Evolutionary conservation across 2,329 filamentous ascomycete genomes (phyloP), one percentile per base, ranked within the genome.

Genomic region (Podosphaera leucotricha): DNA sequence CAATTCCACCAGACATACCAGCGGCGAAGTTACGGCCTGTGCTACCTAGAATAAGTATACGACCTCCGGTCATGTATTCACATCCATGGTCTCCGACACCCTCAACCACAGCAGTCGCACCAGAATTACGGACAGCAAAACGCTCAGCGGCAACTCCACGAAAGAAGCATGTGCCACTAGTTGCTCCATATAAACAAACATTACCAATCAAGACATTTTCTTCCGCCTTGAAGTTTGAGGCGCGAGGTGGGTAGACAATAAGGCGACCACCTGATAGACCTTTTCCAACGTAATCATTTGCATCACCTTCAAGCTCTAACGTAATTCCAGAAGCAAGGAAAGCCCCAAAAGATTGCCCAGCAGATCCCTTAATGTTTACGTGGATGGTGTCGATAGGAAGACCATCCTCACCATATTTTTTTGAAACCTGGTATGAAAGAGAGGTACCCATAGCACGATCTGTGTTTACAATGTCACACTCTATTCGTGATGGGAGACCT

Each of bases 11-110:
- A 57, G 86, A 94, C 87, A 95, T 95, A 69, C 87, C 87, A 48
- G 87, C 87, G 54, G 86, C 87, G 58, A 95, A 95, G 69, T 95
- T 95, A 54, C 87, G 86, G 39, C 87, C 87, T 58, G 85, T 93
- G 55, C 73, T 75, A 46, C 87, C 87, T 41, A 95, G 71, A 56
- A 92, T 72, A 50, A 95, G 66, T 43, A 94, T 70, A 58, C 86
- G 83, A 59, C 87, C 87, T 60, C 87, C 87, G 56, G 87, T 94
- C 87, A 95, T 95, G 72, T 95, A 95, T 69, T 95, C 87, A 59
- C 86, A 94, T 49, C 84, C 82, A 60, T 95, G 87, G 61, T 95
- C 87, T 68, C 87, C 87, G 51, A 92, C 74, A 64, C 87, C 87
- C 64, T 95, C 87, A 49, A 94, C 86, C 51, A 95, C 82, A n/a